Evolutionary conservation across 257 asterid species (phyloP).

Genomic region (Coffea canephora): DNA sequence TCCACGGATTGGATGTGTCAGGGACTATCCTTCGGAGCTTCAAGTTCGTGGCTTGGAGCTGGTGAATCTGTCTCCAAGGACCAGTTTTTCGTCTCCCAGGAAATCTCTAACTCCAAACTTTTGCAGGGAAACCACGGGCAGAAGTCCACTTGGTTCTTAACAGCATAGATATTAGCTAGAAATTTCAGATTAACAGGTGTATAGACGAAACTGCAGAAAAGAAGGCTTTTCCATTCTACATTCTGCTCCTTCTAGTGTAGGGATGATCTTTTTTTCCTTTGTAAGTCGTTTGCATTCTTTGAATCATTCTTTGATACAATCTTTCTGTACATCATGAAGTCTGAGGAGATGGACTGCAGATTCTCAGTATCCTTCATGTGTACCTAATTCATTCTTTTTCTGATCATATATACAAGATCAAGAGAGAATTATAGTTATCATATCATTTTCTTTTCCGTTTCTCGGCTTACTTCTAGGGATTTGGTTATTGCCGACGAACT

Average conservation of each 20-base stretch:
- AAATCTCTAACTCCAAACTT: slow-evolving; percentile 23
- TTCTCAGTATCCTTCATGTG: slow-evolving; percentile 2
- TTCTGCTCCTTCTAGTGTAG: slow-evolving; percentile 11
- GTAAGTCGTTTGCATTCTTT: background rate
- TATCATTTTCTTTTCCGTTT: background rate
- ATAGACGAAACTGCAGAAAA: background rate
- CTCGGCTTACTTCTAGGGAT: background rate
- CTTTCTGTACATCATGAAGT: slow-evolving; percentile 5
- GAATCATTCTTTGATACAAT: background rate
- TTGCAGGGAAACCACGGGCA: slow-evolving; percentile 21
- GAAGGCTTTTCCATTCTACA: background rate
- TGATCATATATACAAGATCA: background rate
- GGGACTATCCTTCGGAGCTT: slow-evolving; percentile 88
- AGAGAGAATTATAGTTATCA: background rate
- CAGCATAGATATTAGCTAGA: background rate
- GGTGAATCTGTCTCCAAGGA: slow-evolving; percentile 66
- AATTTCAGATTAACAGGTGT: background rate
- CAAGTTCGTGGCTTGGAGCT: slow-evolving; percentile 66
- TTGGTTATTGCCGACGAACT: too few relatives aligned
- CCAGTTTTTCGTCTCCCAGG: slow-evolving; percentile 35
- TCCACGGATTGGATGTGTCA: slow-evolving; percentile 81
- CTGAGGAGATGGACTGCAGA: background rate
- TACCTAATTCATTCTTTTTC: slow-evolving; percentile 8
- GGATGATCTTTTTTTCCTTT: background rate
- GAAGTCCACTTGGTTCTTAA: slow-evolving; percentile 34